These are phyloP conservation scores for Cunninghamia lanceolata DNA, from an alignment of 75 land plant genomes.

Conservation along the genomic window DNA sequence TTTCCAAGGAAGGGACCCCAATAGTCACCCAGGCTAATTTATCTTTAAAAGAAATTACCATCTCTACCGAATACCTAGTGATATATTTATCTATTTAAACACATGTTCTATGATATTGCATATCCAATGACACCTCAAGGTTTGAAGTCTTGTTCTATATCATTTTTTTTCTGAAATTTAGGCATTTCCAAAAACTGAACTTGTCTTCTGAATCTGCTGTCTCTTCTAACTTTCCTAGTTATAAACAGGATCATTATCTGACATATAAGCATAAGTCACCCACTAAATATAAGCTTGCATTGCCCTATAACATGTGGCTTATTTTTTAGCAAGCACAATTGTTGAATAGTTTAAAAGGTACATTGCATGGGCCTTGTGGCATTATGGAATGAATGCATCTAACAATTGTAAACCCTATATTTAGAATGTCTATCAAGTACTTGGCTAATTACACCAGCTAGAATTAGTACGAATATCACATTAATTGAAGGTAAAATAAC, in stretches of 20 bases:
- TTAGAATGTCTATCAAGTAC: not conserved
- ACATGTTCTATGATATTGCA: too few relatives aligned
- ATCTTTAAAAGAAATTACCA: too few relatives aligned
- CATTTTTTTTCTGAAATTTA: too few relatives aligned
- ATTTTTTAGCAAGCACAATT: not conserved
- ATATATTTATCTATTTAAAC: too few relatives aligned
- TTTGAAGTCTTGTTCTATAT: not conserved
- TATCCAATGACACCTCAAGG: not conserved
- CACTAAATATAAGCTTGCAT: not conserved
- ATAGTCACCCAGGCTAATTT: too few relatives aligned
- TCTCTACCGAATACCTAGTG: too few relatives aligned
- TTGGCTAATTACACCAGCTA: not conserved
- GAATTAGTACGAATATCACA: not conserved
- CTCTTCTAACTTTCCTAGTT: too few relatives aligned
- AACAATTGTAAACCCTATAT: not conserved
- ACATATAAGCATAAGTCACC: not conserved
- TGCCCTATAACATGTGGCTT: not conserved
- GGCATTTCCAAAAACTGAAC: not conserved
- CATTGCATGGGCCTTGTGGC: not conserved
- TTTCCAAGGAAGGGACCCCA: too few relatives aligned
- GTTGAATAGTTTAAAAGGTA: not conserved
- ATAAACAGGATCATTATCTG: not conserved
- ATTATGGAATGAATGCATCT: not conserved
- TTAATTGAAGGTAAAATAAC: not conserved
- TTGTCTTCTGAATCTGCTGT: too few relatives aligned